Evolutionary conservation across 2,329 filamentous ascomycete genomes (phyloP), one percentile per base, ranked within the genome.

Genomic region (Ophidiomyces ophidiicola): DNA sequence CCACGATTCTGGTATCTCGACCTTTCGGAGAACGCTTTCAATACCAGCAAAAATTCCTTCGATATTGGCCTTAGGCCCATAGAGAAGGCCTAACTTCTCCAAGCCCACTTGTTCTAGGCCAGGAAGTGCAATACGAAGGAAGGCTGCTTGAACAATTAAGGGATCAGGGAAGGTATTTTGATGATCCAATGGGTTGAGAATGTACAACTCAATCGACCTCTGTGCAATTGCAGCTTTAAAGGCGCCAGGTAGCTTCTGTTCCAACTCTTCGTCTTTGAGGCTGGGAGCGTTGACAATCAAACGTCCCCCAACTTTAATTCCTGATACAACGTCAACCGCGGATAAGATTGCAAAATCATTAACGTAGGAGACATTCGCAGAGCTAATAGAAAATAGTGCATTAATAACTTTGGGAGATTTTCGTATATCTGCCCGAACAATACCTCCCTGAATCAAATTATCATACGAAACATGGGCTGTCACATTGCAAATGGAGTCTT

Each of bases 201-300:
- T 64, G 50, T 78, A 82, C 24, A 98, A 70, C 46, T 79, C 66
- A 23, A 87, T 67, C 23, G 72, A 70, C 60, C 82, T 84, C 53
- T 76, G 69, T 39, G 76, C 74, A 36, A 94, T 63, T 10, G 72
- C 68, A 61, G 82, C 84, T 55, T 82, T 78, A 47, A 90, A 74
- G 32, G 68, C 59, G 25, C 71, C 68, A 1, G 84, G 75, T 4
- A 98, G 67, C 51, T 82, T 72, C 72, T 92, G 93, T 67, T 96
- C 88, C 5, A 87, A 59, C 24, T 94, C 86, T 31, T 92, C 88
- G 36, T 85, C 76, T 64, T 93, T 94, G 58, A 84, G 76, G 49
- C 77, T 79, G 19, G 83, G 72, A 17, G 90, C 71, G 53, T 78
- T 82, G 29, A 94, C 54, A 40, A 94, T 71, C 31, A 94, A 61